phyloP scores from a whole-genome alignment of 129 eudicot genomes.

The Logfia minima region DNA sequence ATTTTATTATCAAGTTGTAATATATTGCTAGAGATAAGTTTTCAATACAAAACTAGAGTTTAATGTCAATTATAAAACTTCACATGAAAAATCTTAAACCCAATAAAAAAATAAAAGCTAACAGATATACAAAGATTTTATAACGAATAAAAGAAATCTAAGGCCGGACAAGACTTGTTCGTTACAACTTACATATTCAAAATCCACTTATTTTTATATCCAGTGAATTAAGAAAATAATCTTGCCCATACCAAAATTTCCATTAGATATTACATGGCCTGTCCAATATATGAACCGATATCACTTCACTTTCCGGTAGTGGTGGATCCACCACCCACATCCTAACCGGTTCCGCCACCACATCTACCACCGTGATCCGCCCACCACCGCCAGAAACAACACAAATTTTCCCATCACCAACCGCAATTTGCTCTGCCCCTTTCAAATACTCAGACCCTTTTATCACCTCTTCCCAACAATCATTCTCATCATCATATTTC shows the following conservation, averaged over 20 bases:
- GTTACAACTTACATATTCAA: background rate
- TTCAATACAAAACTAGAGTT: background rate
- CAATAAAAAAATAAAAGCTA: background rate
- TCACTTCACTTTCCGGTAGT: conserved; percentile 46
- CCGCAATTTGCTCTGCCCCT: conserved; percentile 56
- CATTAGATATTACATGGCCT: conserved; percentile 39
- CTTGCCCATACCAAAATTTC: background rate
- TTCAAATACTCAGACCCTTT: conserved; percentile 38
- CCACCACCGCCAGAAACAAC: conserved; percentile 43
- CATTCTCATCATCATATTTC: conserved; percentile 44
- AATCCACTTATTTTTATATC: background rate
- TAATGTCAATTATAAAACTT: background rate
- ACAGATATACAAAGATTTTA: conserved; percentile 1
- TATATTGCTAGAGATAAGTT: too few species aligned
- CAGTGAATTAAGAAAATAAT: background rate
- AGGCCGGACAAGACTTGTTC: conserved; percentile 23
- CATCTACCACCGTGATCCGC: conserved; percentile 54
- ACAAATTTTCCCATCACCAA: conserved; percentile 57
- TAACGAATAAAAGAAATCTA: conserved; percentile 4
- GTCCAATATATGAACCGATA: conserved; percentile 59
- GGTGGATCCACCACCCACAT: conserved; percentile 53
- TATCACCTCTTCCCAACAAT: conserved; percentile 55
- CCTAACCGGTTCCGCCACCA: conserved; percentile 41
- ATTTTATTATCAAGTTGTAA: too few species aligned
- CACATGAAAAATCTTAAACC: background rate